These are phyloP conservation scores for Pogostemon cablin DNA, from an alignment of 257 asterid genomes.

Conservation along the genomic window DNA sequence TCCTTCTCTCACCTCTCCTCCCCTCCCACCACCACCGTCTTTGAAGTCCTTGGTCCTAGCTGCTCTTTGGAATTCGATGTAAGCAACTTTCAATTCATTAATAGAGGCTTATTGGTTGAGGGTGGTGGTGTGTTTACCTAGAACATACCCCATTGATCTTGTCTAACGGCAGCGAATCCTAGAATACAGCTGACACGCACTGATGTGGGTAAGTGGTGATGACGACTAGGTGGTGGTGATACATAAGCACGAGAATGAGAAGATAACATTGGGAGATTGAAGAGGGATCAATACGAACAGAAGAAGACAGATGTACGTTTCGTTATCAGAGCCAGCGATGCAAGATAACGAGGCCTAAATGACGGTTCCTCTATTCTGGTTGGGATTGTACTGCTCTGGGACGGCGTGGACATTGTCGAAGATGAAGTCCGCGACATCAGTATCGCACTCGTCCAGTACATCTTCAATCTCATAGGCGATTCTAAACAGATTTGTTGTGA, in stretches of 20 bases:
- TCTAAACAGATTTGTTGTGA: too few species aligned
- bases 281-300: background rate
- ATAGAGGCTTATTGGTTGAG: conserved; percentile 28
- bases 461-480: too few species aligned
- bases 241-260: background rate
- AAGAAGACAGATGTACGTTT: conserved; percentile 27
- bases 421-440: too few species aligned
- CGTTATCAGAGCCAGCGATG: conserved; percentile 36
- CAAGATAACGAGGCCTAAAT: background rate
- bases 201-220: conserved; percentile 25
- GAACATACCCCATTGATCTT: conserved; percentile 63
- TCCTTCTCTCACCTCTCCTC: conserved; percentile 31
- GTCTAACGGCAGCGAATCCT: conserved; percentile 34
- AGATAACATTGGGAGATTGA: background rate
- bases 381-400: too few species aligned
- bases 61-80: conserved; percentile 24
- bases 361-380: too few species aligned
- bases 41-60: background rate
- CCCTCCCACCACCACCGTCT: background rate
- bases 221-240: conserved; percentile 12
- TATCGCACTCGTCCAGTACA: too few species aligned
- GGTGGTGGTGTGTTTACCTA: conserved; percentile 32
- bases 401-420: too few species aligned
- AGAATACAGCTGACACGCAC: conserved; percentile 26
- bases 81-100: conserved; percentile 51